Base-by-base conservation (phyloP, 306 rosid genomes). In the Comarum palustre region DNA sequence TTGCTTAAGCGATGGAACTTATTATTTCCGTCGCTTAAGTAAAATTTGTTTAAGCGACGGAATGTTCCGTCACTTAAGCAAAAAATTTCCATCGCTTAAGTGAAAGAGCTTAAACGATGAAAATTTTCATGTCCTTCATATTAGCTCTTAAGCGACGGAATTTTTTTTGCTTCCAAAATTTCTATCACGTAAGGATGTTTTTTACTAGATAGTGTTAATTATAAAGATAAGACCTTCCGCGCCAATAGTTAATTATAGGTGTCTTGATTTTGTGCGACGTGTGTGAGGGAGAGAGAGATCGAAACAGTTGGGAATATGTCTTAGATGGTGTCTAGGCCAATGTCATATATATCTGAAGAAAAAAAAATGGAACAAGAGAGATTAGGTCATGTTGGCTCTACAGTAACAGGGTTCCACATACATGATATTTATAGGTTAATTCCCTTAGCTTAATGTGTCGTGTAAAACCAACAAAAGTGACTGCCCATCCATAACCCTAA, bases 391-490 rank as follows among this genome's bases (percentile, higher is more conserved):
- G 42, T 57, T 77, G 63, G 69, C 69, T 69, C 42, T 58, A 68
- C 27, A 63, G 27, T 46, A 62, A 38, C 68, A 38, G 11, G 42
- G 50, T 64, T 74, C 47, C 31, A 52, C 61, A 34, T 79, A 48
- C 64, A 60, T 62, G 38, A 59, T 62, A 68, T 59, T 55, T 67
- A 82, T 29, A 59, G 80, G 79, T 42, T 50, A 14, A 39, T 45
- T n/a, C n/a, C n/a, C n/a, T n/a, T 17, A 51, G 82, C 76, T 77
- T 68, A 38, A 81, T 80, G 66, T 87, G 90, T 91, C 98, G 92
- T 91, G 98, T 81, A 90, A 94, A 94, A 87, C 89, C 96, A 91
- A 94, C 97, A 94, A 94, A 91, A 94, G 92, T 83, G 98, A 94
- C 98, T 84, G 89, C 65, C 84, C 96, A 94, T 94, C 98, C 92